Evolutionary conservation across 805 yeast species (phyloP), one percentile per base, ranked within the genome.

Genomic region (Yamadazyma laniorum): DNA sequence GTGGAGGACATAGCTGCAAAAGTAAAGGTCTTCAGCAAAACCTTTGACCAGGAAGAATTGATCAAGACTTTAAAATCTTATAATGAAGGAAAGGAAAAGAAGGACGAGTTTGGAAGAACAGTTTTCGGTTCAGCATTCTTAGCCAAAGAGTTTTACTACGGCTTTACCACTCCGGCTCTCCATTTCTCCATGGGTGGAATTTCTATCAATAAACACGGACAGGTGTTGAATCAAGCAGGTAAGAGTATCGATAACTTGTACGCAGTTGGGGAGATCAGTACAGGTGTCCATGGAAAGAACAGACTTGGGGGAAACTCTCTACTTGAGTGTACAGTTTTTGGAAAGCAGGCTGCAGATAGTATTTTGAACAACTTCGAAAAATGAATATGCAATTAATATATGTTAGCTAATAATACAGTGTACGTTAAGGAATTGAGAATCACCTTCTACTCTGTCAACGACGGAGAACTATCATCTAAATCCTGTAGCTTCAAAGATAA

Each of bases 111-210:
- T 37, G 67, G 67, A 1, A 27, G 46, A 13, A 34, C 31, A 3
- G 23, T 26, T 15, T 51, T 44, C 41, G 48, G 50, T 2, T 35
- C 32, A 14, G 29, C 21, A n/a, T 45, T 45, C 17, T 18, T 25
- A 6, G 33, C 46, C 3, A 54, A 70, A 1, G 43, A 43, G 2
- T 43, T 75, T 4, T 76, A 61, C 50, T 70, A 67, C 38, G 82
- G 80, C 4, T 64, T 73, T 34, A 65, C 76, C 4, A 79, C 84
- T 0, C 83, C 83, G 4, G 82, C 77, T 5, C 70, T 80, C 23
- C 86, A 80, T 53, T 80, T 77, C 55, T 76, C 85, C 6, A 80
- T 79, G 85, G 87, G 88, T 16, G 87, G 88, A 32, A 75, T 78
- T 3, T 70, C 70, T 51, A 75, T 79, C 34, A 67, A 77, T 50